phyloP scores from a whole-genome alignment of 2,329 filamentous ascomycete genomes.

The Coleophoma cylindrospora region DNA sequence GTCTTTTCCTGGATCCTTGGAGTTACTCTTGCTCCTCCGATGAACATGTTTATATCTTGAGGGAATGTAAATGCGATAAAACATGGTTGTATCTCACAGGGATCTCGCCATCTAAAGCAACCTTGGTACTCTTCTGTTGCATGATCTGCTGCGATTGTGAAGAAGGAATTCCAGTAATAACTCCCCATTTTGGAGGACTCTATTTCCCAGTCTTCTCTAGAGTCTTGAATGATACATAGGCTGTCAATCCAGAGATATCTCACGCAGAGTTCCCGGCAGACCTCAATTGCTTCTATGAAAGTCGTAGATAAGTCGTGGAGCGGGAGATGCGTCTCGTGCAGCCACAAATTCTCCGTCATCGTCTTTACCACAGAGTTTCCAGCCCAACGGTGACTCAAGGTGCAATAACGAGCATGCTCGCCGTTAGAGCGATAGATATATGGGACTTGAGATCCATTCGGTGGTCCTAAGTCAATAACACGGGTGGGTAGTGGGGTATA shows the following conservation, averaged over 20 bases:
- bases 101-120: background rate
- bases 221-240: background rate
- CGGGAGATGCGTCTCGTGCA: too few species aligned
- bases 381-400: too few species aligned
- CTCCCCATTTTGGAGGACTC: background rate
- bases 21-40: background rate
- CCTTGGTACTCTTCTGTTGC: background rate
- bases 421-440: too few species aligned
- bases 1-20: background rate
- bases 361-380: too few species aligned
- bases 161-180: background rate
- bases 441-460: too few species aligned
- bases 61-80: background rate
- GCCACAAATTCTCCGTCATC: too few species aligned
- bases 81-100: background rate
- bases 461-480: too few species aligned
- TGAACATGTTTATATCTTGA: background rate
- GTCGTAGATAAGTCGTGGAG: too few species aligned
- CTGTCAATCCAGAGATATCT: background rate
- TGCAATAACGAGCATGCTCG: too few species aligned
- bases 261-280: too few species aligned
- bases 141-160: background rate
- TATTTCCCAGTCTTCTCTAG: background rate
- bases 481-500: too few species aligned
- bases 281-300: too few species aligned